Percentiles rank a stretch among this genome's conserved stretches.
phyloP scores from a whole-genome alignment of 345 rosid genomes.

The Geranium rotundifolium region DNA sequence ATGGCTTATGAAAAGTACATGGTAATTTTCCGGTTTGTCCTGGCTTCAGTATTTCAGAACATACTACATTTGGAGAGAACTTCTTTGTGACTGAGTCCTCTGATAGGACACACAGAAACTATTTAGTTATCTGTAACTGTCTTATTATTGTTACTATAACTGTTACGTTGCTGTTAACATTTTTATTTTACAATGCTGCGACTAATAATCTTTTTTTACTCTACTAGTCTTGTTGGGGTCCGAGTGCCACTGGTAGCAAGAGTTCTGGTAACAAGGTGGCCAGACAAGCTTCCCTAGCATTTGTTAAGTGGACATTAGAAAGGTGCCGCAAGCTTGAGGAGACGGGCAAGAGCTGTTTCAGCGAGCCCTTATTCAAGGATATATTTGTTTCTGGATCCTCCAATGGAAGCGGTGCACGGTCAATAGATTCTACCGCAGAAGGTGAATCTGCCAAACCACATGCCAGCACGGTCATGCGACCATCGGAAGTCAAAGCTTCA shows the following conservation, averaged over 20 bases:
- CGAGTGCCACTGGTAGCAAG: constrained; percentile 55
- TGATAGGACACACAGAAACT: background rate
- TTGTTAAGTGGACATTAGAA: constrained; percentile 23
- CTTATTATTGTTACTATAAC: too few species aligned
- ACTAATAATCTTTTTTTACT: constrained; percentile 9
- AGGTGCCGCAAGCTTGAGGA: too few species aligned
- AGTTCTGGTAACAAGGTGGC: constrained; percentile 66
- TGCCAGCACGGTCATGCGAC: constrained; percentile 13
- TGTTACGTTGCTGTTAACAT: background rate
- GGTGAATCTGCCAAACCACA: constrained; percentile 34
- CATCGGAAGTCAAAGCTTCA: constrained; percentile 30
- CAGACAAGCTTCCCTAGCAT: constrained; percentile 73
- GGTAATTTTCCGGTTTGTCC: constrained; percentile 29
- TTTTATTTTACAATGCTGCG: background rate
- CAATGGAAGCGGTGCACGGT: constrained; percentile 21
- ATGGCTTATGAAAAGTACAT: constrained; percentile 77
- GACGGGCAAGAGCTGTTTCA: too few species aligned
- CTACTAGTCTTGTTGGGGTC: constrained; percentile 52
- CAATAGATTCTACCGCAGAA: constrained; percentile 27
- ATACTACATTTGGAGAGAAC: too few species aligned
- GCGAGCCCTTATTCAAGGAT: constrained; percentile 25
- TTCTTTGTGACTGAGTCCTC: background rate
- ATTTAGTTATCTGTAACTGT: too few species aligned
- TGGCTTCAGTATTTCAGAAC: background rate
- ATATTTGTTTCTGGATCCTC: constrained; percentile 43